Evolutionary conservation across 352 stramenopile genomes (phyloP), one percentile per base, ranked within the genome.

Genomic region (Elongisporangium senticosum): DNA sequence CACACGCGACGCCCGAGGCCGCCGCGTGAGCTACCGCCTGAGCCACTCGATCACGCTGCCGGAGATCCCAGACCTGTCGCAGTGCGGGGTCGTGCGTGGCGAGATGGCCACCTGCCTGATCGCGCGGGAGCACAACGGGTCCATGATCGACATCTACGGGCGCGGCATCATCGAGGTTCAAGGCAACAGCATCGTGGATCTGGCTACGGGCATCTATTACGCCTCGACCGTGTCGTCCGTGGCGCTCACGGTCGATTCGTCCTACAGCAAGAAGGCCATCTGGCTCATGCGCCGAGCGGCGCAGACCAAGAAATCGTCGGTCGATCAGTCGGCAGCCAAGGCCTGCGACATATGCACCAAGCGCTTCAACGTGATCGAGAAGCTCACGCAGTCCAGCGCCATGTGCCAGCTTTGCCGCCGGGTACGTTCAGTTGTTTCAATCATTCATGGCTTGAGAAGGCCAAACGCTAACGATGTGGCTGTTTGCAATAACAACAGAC

Each of bases 181-280:
- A 33, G 58, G 59, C 17, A 72, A 76, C 14, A 68, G 79, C 7
- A 62, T 85, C 22, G 55, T 71, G 28, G 62, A 75, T 21, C 47
- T 55, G 24, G 55, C 84, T 13, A 72, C 60, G 8, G 56, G 78
- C 1, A 67, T 53, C 15, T 54, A 85, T 4, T 74, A 79, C 39
- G 68, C 68, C 39, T 70, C 81, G 0, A 56, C 47, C 17, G 61
- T 88, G 56, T 55, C 83, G 2, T 62, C 74, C 19, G 65, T 62
- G 7, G 49, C 69, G n/a, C 65, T 74, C 52, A 55, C 85, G 0
- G 70, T 82, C 20, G 75, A 87, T 50, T 82, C 74, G 53, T 71
- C 73, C n/a, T 74, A 87, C 62, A 63, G 82, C 56, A 89, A 84
- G 61, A 89, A 89, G 59, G 65, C 87, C 4, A 75, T 69, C 55